Evolutionary conservation across 2,329 filamentous ascomycete genomes (phyloP), one percentile per base, ranked within the genome.

Genomic region (Thielaviopsis musarum): DNA sequence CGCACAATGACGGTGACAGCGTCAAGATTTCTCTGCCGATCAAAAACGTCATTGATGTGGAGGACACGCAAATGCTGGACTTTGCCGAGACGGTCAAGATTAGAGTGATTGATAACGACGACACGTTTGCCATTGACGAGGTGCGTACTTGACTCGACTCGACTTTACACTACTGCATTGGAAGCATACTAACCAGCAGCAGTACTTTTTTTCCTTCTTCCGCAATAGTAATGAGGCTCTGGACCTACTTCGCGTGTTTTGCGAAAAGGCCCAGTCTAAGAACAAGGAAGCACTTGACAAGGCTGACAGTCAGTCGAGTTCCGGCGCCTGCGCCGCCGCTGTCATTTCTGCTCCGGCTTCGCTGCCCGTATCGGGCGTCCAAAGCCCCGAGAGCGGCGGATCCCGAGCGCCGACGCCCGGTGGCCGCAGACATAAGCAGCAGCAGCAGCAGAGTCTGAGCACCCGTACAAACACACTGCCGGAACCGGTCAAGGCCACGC

Each of bases 191-290:
- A 28, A 51, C n/a, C 9, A 28, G 6, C 2, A n/a, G 9, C 52
- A 91, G 83, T 96, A 97, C 69, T 97, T 94, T 69, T 97, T 98
- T 70, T 93, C 91, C 0, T 97, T 97, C 71, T 95, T 96, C 69
- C 86, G 82, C 65, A 84, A 84, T 63, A 90, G 90, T 6, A 83
- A 87, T 66, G 88, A 95, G 66, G 91, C 89, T 15, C 81, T 95
- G 63, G 82, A 84, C 56, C 79, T 93, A 2, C 75, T 98, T 57
- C 87, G 82, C 63, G 80, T 82, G 51, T 74, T 94, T 58, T 79
- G 90, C 10, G 83, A 87, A 55, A 70, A 71, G 45, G 66, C 72
- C 21, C 72, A 69, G 1, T 49, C 59, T n/a, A 64, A 63, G 30
- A 68, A 66, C 17, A 26, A 10, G 48, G 52, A 58, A 45, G 38